Base-by-base conservation (phyloP, 164 flowering plant genomes). In the Cinnamomum chago region DNA sequence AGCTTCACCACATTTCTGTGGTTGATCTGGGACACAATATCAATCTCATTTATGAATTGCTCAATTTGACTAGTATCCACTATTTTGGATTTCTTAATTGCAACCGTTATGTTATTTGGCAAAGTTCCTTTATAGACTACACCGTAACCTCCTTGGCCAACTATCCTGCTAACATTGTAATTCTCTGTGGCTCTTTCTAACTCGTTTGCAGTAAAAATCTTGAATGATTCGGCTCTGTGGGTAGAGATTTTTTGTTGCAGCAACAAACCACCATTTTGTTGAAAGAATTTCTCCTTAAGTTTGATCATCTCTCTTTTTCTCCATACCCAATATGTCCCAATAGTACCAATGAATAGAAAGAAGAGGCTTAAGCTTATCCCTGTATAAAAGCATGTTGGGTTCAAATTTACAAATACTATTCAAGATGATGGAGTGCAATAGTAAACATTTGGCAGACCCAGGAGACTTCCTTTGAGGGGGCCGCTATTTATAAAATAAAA, bases 1-100 rank as follows among this genome's bases (percentile, higher is more conserved):
- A 81, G 72, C 71, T 73, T 81, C 30, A 81, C 81, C 17, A 80
- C 76, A 67, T 80, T 77, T 22, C 71, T 58, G 50, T 77, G 83
- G 67, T 80, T 77, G 24, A 80, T 72, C 28, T 75, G 78, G 69
- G 78, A 33, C 3, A 80, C 68, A 55, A 80, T 75, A 3, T 65
- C 70, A 1, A 80, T 72, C 75, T 77, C 82, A 28, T 81, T 81
- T 5, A 81, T 77, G 52, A 81, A 75, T 28, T 78, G 81, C 25
- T 76, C 79, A 17, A 81, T 73, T 66, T 81, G 83, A 47, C 20
- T 75, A 65, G 73, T 70, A 65, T 78, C 79, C 18, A 51, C 67
- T 65, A 69, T 60, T 75, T 72, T 81, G 3, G 80, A 81, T 67
- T 78, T 81, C 68, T 81, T 75, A 30, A 73, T 70, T 3, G 80